Conservation (phyloP, 1,284 basidiomycete genomes). For the Ustilago trichophora region DNA sequence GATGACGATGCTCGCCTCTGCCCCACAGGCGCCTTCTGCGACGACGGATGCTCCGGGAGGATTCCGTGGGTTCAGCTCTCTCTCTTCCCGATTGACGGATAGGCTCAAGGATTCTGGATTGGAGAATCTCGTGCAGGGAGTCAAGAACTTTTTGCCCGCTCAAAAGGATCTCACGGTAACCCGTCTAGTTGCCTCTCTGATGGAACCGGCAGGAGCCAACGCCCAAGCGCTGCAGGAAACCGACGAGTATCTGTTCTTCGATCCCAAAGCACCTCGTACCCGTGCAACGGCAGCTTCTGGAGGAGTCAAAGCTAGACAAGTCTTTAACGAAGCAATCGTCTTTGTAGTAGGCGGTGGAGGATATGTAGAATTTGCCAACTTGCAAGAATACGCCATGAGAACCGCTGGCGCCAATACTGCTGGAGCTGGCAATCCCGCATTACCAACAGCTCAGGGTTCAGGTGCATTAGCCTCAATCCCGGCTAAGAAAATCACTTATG, state of each 20-base stretch:
- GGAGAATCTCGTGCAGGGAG: slow-evolving; percentile 94
- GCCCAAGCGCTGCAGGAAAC: slow-evolving; percentile 76
- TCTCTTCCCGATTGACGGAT: slow-evolving; percentile 76
- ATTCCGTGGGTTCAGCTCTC: slow-evolving; percentile 88
- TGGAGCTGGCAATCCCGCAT: too few relatives aligned
- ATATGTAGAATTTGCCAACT: slow-evolving; percentile 96
- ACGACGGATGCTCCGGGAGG: slow-evolving; percentile 73
- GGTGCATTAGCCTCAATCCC: too few relatives aligned
- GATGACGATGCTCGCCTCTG: slow-evolving; percentile 87
- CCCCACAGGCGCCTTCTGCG: slow-evolving; percentile 72
- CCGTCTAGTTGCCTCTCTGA: slow-evolving; percentile 89
- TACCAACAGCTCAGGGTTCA: too few relatives aligned
- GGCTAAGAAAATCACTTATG: slow-evolving; percentile 85
- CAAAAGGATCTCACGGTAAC: slow-evolving; percentile 94
- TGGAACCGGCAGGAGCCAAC: slow-evolving; percentile 92
- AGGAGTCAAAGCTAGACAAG: slow-evolving; percentile 65
- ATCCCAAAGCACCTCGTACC: slow-evolving; percentile 71
- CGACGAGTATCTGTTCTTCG: slow-evolving; percentile 93
- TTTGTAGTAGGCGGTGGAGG: slow-evolving; percentile 97
- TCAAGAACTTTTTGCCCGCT: slow-evolving; percentile 96
- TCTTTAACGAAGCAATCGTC: slow-evolving; percentile 86
- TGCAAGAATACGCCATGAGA: slow-evolving; percentile 68
- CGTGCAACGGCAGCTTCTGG: slow-evolving; percentile 28
- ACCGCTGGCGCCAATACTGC: slow-evolving; percentile 2
- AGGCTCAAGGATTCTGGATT: slow-evolving; percentile 89